phyloP scores from a whole-genome alignment of 768 basidiomycete genomes.

The Mycena crocata region DNA sequence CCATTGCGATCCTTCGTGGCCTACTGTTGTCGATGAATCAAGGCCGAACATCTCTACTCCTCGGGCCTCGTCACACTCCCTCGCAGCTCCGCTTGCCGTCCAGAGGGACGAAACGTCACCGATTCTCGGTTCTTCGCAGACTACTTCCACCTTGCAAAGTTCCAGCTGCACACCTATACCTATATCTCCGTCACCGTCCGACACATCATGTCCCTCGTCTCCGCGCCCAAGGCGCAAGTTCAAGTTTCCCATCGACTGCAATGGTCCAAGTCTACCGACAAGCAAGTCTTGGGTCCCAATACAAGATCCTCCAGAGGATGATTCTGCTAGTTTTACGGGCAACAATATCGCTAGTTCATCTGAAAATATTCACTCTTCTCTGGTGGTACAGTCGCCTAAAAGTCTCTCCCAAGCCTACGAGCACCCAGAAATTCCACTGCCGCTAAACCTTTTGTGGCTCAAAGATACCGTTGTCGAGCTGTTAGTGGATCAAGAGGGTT shows the following conservation, averaged over 20 bases:
- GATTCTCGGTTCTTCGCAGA: constrained; percentile 2
- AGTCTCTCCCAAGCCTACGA: constrained; percentile 23
- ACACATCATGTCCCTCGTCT: constrained; percentile 17
- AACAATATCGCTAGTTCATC: not conserved
- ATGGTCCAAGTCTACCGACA: constrained; percentile 12
- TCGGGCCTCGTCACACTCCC: not conserved
- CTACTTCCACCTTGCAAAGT: constrained; percentile 19
- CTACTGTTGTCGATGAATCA: not conserved
- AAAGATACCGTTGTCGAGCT: constrained; percentile 66
- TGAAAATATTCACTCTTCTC: constrained; percentile 8
- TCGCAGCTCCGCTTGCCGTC: not conserved
- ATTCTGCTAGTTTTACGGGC: constrained; percentile 8
- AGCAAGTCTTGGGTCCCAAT: constrained; percentile 28
- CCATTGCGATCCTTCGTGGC: constrained; percentile 10
- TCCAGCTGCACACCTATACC: constrained; percentile 10
- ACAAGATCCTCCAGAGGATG: constrained; percentile 5
- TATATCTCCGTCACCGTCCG: constrained; percentile 20
- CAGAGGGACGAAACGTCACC: not conserved
- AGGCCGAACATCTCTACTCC: not conserved
- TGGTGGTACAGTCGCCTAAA: constrained; percentile 21
- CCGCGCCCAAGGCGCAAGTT: constrained; percentile 24
- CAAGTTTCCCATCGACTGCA: constrained; percentile 28
- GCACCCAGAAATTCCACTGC: constrained; percentile 39
- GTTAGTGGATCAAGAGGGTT: constrained; percentile 88
- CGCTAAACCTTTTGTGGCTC: constrained; percentile 63